Conservation (phyloP, 352 stramenopile genomes). For the Blastocystis sp. region DNA sequence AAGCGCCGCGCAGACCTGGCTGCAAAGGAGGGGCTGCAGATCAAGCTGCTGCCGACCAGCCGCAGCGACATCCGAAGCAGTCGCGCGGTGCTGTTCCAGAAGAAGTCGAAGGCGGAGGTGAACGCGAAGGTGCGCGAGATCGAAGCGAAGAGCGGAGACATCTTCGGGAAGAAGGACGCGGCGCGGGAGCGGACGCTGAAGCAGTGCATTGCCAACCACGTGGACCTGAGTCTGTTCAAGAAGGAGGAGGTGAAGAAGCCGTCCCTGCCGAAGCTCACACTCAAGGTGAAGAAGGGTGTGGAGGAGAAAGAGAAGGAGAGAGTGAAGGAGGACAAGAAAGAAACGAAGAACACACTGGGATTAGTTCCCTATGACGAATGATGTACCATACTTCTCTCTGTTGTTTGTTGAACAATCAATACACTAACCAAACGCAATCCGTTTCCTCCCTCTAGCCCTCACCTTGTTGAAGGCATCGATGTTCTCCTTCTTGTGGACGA, state of each 20-base stretch:
- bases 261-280: background rate
- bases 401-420: constrained; percentile 56
- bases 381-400: background rate
- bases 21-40: background rate
- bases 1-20: constrained; percentile 38
- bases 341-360: background rate
- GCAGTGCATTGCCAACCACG: constrained; percentile 40
- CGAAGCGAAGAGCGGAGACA: constrained; percentile 22
- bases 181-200: constrained; percentile 12
- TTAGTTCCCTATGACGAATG: background rate
- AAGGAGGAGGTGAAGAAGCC: constrained; percentile 37
- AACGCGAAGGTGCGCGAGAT: constrained; percentile 27
- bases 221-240: constrained; percentile 57
- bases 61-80: constrained; percentile 53
- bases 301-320: background rate
- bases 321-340: background rate
- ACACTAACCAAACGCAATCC: constrained; percentile 83
- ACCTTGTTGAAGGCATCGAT: constrained; percentile 84
- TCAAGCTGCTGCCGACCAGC: constrained; percentile 62
- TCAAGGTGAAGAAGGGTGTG: constrained; percentile 30
- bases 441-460: constrained; percentile 82
- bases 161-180: constrained; percentile 24
- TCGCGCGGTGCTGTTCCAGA: constrained; percentile 3
- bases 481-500: constrained; percentile 76
- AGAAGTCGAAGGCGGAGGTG: constrained; percentile 56